Conservation (phyloP, 345 rosid species). For the Arabidopsis suecica region DNA sequence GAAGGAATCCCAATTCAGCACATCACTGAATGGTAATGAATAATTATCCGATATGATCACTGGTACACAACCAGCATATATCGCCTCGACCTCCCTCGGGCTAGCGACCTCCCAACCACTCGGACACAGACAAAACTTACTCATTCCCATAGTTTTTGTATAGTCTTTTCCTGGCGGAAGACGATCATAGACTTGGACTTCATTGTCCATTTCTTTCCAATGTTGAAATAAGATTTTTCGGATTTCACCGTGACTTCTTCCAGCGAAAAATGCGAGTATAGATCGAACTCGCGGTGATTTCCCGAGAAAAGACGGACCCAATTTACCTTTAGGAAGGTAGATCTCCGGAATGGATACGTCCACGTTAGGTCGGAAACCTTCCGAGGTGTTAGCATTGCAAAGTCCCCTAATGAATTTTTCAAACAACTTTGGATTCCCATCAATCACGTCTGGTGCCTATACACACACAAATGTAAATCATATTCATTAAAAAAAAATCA, state of each 20-base stretch:
- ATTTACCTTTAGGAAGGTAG: slow-evolving; percentile 51
- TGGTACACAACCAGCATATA: slow-evolving; percentile 68
- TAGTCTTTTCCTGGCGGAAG: slow-evolving; percentile 52
- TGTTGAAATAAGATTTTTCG: slow-evolving; percentile 49
- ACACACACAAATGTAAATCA: background rate
- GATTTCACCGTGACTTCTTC: slow-evolving; percentile 53
- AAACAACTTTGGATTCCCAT: slow-evolving; percentile 46
- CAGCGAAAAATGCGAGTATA: slow-evolving; percentile 55
- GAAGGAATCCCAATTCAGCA: slow-evolving; percentile 65
- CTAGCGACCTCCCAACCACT: slow-evolving; percentile 59
- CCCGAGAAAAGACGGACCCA: slow-evolving; percentile 41
- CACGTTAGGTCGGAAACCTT: slow-evolving; percentile 53
- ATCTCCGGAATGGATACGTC: slow-evolving; percentile 67
- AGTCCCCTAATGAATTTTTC: slow-evolving; percentile 55
- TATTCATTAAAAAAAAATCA: background rate
- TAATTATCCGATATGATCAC: slow-evolving; percentile 63
- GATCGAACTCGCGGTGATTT: slow-evolving; percentile 43
- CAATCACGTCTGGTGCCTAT: slow-evolving; percentile 60
- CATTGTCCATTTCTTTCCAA: slow-evolving; percentile 54
- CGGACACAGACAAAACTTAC: slow-evolving; percentile 65
- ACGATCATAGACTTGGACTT: slow-evolving; percentile 57
- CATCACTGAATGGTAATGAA: slow-evolving; percentile 63
- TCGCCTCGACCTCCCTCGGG: slow-evolving; percentile 65
- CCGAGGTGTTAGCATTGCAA: slow-evolving; percentile 66
- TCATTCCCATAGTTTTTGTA: slow-evolving; percentile 48